These are phyloP conservation scores for Penicillium nucicola DNA, from an alignment of 495 filamentous ascomycete genomes.

Conservation along the genomic window DNA sequence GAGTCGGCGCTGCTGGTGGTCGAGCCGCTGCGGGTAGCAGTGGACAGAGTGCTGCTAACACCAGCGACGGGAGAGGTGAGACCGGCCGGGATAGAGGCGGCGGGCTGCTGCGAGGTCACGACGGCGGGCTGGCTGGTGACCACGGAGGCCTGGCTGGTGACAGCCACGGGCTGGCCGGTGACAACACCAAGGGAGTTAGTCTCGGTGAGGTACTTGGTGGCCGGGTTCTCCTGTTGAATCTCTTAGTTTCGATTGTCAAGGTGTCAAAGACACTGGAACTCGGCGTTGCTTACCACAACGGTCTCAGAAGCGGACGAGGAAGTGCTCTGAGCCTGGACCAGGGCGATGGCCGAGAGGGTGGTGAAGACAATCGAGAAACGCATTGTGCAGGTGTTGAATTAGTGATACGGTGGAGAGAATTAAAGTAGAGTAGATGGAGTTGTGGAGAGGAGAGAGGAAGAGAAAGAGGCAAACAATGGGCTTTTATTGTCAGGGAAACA, in stretches of 20 bases:
- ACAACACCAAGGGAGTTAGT: slow-evolving; percentile 57
- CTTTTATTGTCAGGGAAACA: slow-evolving; percentile 16
- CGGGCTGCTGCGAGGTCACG: slow-evolving; percentile 40
- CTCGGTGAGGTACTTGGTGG: slow-evolving; percentile 42
- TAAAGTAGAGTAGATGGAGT: neutral
- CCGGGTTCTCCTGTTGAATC: slow-evolving; percentile 27
- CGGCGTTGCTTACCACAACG: slow-evolving; percentile 18
- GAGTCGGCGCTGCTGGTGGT: slow-evolving; percentile 13
- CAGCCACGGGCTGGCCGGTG: slow-evolving; percentile 44
- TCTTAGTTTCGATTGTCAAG: neutral
- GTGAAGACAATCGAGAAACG: slow-evolving; percentile 38
- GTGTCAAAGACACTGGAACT: neutral
- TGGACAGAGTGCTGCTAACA: slow-evolving; percentile 12
- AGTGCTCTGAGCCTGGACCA: slow-evolving; percentile 26
- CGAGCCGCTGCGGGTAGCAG: slow-evolving; percentile 8
- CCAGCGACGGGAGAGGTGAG: slow-evolving; percentile 26
- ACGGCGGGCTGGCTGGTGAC: slow-evolving; percentile 42
- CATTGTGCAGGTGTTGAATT: slow-evolving; percentile 28
- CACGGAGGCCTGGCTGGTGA: slow-evolving; percentile 33
- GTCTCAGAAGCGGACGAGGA: slow-evolving; percentile 5
- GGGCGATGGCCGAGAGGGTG: slow-evolving; percentile 40
- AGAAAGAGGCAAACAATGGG: slow-evolving; percentile 2
- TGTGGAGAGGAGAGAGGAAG: slow-evolving; percentile 2
- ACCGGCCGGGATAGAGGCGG: slow-evolving; percentile 50
- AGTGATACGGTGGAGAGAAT: slow-evolving; percentile 1